A percentile compares a stretch with the other conserved stretches of the same genome.
Conservation (phyloP, 805 yeast species). For the Ogataea dorogensis region DNA sequence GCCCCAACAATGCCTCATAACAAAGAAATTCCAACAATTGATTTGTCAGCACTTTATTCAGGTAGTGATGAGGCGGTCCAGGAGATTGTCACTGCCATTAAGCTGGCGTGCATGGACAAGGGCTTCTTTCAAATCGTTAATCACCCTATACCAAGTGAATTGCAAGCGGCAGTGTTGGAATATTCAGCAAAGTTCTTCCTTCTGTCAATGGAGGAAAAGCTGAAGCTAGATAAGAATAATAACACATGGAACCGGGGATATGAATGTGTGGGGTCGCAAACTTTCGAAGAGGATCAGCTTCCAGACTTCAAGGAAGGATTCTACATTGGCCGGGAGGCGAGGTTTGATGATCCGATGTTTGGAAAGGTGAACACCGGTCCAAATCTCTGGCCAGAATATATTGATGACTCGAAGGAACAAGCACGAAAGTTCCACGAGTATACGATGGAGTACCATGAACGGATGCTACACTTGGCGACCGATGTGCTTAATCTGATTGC, state of each 20-base stretch:
- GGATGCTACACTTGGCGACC: constrained; percentile 15
- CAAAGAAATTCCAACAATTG: constrained; percentile 10
- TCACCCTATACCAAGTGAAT: constrained; percentile 11
- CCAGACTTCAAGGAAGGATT: constrained; percentile 34
- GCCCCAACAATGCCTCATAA: constrained; percentile 5
- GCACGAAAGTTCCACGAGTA: constrained; percentile 21
- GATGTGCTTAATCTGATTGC: constrained; percentile 25
- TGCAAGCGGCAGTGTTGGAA: constrained; percentile 11
- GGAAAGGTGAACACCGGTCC: constrained; percentile 24
- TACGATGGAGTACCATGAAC: constrained; percentile 21
- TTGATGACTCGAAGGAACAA: constrained; percentile 25
- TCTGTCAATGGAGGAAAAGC: constrained; percentile 21
- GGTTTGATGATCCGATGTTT: constrained; percentile 8
- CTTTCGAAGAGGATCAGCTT: constrained; percentile 15
- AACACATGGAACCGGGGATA: constrained; percentile 24
- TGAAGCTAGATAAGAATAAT: constrained; percentile 18
- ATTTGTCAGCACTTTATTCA: constrained; percentile 18
- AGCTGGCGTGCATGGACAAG: constrained; percentile 11
- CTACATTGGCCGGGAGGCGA: constrained; percentile 28
- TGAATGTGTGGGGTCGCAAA: constrained; percentile 20
- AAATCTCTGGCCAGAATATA: constrained; percentile 19
- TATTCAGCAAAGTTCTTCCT: constrained; percentile 25
- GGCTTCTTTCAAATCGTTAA: constrained; percentile 19
- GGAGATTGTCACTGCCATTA: constrained; percentile 6
- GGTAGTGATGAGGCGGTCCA: not conserved